A percentile compares a stretch with the other conserved stretches of the same genome.
phyloP scores from a whole-genome alignment of 495 filamentous ascomycete genomes.

The Aspergillus campestris region DNA sequence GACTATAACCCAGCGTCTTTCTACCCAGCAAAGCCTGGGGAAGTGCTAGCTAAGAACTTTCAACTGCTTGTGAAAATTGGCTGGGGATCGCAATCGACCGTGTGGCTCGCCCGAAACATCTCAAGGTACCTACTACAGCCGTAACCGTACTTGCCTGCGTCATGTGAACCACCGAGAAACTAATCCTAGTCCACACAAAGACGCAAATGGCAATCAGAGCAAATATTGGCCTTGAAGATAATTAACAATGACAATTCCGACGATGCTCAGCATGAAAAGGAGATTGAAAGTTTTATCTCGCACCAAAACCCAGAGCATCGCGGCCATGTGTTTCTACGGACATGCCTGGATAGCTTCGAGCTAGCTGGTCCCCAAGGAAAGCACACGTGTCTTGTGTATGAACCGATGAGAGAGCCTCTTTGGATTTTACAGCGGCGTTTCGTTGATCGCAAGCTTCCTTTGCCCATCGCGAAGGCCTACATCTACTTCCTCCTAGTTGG shows the following conservation, averaged over 20 bases:
- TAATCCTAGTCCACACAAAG: neutral
- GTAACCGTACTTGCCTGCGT: neutral
- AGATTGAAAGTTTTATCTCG: slow-evolving; percentile 18
- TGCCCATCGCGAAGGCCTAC: slow-evolving; percentile 21
- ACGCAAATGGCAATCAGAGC: slow-evolving; percentile 13
- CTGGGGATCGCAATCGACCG: slow-evolving; percentile 24
- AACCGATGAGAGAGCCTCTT: slow-evolving; percentile 23
- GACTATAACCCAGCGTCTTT: slow-evolving; percentile 19
- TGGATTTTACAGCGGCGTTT: slow-evolving; percentile 21
- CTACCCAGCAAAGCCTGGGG: slow-evolving; percentile 29
- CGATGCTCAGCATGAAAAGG: slow-evolving; percentile 16
- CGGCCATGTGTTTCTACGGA: slow-evolving; percentile 12
- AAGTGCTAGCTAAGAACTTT: slow-evolving; percentile 20
- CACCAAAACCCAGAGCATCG: slow-evolving; percentile 13
- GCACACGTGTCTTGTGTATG: slow-evolving; percentile 28
- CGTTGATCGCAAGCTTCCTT: slow-evolving; percentile 9
- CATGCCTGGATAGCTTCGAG: slow-evolving; percentile 14
- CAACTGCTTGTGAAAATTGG: slow-evolving; percentile 29
- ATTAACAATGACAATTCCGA: slow-evolving; percentile 8
- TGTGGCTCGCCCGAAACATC: slow-evolving; percentile 25
- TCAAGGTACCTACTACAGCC: slow-evolving; percentile 5
- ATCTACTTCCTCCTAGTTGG: slow-evolving; percentile 22
- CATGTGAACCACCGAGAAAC: neutral
- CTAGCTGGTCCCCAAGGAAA: slow-evolving; percentile 16
- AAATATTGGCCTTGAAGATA: slow-evolving; percentile 24